Conservation (phyloP, 2,329 filamentous ascomycete genomes). For the Alternaria ethzedia region DNA sequence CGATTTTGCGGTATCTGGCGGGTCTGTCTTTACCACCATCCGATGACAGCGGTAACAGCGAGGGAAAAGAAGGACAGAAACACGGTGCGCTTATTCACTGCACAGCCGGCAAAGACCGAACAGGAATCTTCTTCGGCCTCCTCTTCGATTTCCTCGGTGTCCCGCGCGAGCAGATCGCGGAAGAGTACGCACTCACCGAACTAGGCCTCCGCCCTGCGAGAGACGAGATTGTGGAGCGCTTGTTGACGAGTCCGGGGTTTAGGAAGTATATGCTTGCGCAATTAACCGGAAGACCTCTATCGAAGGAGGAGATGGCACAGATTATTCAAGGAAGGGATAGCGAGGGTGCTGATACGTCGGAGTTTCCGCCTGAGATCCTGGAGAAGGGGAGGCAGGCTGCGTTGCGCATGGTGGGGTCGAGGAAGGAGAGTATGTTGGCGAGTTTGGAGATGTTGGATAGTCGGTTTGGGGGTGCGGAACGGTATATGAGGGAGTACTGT, state of each 20-base stretch:
- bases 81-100: slow-evolving; percentile 71
- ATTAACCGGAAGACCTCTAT: slow-evolving; percentile 28
- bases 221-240: slow-evolving; percentile 57
- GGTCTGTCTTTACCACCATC: slow-evolving; percentile 40
- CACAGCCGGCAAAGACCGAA: slow-evolving; percentile 79
- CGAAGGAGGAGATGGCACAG: slow-evolving; percentile 59
- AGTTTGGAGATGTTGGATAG: slow-evolving; percentile 62
- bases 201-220: slow-evolving; percentile 59
- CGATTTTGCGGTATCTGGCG: slow-evolving; percentile 67
- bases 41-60: background rate
- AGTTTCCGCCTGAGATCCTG: slow-evolving; percentile 46
- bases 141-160: slow-evolving; percentile 70
- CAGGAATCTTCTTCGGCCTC: slow-evolving; percentile 72
- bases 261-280: slow-evolving; percentile 29
- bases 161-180: slow-evolving; percentile 61
- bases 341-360: slow-evolving; percentile 25
- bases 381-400: slow-evolving; percentile 35
- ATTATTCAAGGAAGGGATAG: slow-evolving; percentile 43
- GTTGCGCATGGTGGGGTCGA: slow-evolving; percentile 47
- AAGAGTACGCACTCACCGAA: slow-evolving; percentile 73
- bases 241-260: slow-evolving; percentile 50
- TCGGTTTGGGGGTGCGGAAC: slow-evolving; percentile 68
- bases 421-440: slow-evolving; percentile 59
- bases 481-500: slow-evolving; percentile 66
- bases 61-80: slow-evolving; percentile 16